A percentile compares a stretch with the other conserved stretches of the same genome.
phyloP scores from a whole-genome alignment of 2,329 filamentous ascomycete genomes.

The Phialophora verrucosa region DNA sequence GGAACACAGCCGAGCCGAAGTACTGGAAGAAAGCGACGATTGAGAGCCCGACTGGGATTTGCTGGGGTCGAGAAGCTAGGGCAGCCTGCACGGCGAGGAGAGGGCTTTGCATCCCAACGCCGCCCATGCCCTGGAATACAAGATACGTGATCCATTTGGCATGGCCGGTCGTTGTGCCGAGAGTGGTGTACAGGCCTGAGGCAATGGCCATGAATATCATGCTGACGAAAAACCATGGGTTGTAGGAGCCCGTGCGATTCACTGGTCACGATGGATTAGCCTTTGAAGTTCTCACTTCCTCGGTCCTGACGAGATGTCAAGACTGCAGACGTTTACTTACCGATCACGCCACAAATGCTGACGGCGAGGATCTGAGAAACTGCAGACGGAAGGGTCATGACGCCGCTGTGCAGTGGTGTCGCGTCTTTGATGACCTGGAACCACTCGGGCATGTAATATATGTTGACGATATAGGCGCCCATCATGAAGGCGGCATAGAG shows the following conservation, averaged over 20 bases:
- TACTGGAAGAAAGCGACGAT: slow-evolving; percentile 48
- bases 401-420: slow-evolving; percentile 38
- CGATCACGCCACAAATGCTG: slow-evolving; percentile 22
- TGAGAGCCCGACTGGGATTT: slow-evolving; percentile 46
- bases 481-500: slow-evolving; percentile 43
- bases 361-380: slow-evolving; percentile 31
- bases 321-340: slow-evolving; percentile 1
- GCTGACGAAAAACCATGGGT: slow-evolving; percentile 48
- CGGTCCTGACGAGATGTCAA: too few relatives aligned
- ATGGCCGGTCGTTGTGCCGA: slow-evolving; percentile 43
- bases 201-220: slow-evolving; percentile 45
- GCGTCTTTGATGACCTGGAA: slow-evolving; percentile 53
- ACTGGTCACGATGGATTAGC: not conserved
- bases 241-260: slow-evolving; percentile 46
- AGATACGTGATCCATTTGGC: slow-evolving; percentile 50
- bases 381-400: slow-evolving; percentile 35
- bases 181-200: slow-evolving; percentile 46
- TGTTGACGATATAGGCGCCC: slow-evolving; percentile 22
- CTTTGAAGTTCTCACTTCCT: not conserved
- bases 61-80: slow-evolving; percentile 39
- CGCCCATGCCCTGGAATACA: slow-evolving; percentile 46
- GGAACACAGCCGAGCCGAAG: slow-evolving; percentile 47
- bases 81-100: slow-evolving; percentile 47
- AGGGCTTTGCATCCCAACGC: slow-evolving; percentile 47
- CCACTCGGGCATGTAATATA: slow-evolving; percentile 52